Percentiles rank a stretch among this genome's conserved stretches.
Conservation (phyloP, 2,329 filamentous ascomycete species). For the Fusarium longipes region DNA sequence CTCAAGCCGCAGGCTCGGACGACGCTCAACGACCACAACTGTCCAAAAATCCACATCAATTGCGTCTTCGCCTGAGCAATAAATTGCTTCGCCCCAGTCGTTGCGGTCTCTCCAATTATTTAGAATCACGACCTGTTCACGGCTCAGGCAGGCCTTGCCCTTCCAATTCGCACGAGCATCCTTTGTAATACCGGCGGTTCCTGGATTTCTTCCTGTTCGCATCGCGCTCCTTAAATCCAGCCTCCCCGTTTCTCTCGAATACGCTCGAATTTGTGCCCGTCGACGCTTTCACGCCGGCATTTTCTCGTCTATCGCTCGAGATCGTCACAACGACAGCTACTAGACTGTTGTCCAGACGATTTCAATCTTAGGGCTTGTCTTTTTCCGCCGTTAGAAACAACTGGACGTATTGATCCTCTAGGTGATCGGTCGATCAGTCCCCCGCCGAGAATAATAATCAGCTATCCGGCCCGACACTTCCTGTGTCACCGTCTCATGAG, state of each 20-base stretch:
- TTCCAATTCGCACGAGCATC: constrained; percentile 46
- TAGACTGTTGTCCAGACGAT: constrained; percentile 25
- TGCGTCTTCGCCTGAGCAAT: constrained; percentile 40
- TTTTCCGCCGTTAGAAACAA: constrained; percentile 34
- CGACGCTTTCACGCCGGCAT: constrained; percentile 37
- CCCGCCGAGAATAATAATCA: constrained; percentile 44
- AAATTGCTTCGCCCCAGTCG: constrained; percentile 37
- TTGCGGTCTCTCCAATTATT: constrained; percentile 32
- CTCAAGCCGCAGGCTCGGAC: constrained; percentile 46
- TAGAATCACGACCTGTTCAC: constrained; percentile 36
- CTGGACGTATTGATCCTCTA: constrained; percentile 30
- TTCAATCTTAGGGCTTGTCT: constrained; percentile 26
- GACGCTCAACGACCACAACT: constrained; percentile 44
- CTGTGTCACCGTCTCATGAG: constrained; percentile 55
- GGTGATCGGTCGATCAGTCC: constrained; percentile 25
- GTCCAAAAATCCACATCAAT: constrained; percentile 40
- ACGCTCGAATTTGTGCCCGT: constrained; percentile 34
- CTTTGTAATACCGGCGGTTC: constrained; percentile 52
- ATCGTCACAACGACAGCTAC: constrained; percentile 28
- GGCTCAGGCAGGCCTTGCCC: constrained; percentile 37
- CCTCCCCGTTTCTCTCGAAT: constrained; percentile 37
- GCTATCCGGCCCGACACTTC: constrained; percentile 44
- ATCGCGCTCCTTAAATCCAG: constrained; percentile 46
- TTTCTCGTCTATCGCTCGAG: constrained; percentile 23
- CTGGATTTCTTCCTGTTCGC: constrained; percentile 47